A percentile compares a stretch with the other conserved stretches of the same genome.
phyloP scores from a whole-genome alignment of 2,329 filamentous ascomycete genomes.

The Gnomoniopsis sp. region DNA sequence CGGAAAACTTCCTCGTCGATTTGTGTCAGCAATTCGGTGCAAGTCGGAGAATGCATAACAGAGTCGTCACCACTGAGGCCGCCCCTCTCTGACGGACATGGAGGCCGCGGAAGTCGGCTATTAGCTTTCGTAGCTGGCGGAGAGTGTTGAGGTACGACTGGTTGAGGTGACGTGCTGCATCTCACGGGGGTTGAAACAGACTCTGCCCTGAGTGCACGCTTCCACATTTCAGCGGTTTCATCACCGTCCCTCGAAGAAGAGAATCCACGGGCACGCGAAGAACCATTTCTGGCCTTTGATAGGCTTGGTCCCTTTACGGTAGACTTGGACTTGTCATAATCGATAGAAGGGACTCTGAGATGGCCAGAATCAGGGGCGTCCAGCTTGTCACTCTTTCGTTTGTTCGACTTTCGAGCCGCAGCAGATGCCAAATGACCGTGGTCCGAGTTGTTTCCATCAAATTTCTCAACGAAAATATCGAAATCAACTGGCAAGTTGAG shows the following conservation, averaged over 20 bases:
- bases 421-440: not conserved
- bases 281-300: not conserved
- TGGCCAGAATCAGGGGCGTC: not conserved
- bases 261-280: slow-evolving; percentile 10
- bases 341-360: slow-evolving; percentile 3
- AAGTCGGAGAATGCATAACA: slow-evolving; percentile 4
- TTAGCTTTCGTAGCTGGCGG: not conserved
- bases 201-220: slow-evolving; percentile 18
- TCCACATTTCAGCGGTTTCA: slow-evolving; percentile 17
- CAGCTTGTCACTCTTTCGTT: not conserved
- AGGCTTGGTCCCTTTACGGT: not conserved
- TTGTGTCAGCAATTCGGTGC: not conserved
- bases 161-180: slow-evolving; percentile 7
- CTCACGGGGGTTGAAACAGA: slow-evolving; percentile 11
- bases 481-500: slow-evolving; percentile 27
- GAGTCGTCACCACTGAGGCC: slow-evolving; percentile 1
- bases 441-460: slow-evolving; percentile 13
- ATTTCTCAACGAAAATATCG: slow-evolving; percentile 23
- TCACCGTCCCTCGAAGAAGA: slow-evolving; percentile 16
- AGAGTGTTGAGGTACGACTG: not conserved
- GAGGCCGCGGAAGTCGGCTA: not conserved
- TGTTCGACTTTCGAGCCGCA: not conserved
- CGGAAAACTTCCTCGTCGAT: slow-evolving; percentile 1
- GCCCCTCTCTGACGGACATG: not conserved
- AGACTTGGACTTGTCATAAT: not conserved